Evolutionary conservation across 352 stramenopile species (phyloP), one percentile per base, ranked within the genome.

Genomic region (Phytophthora sp.): DNA sequence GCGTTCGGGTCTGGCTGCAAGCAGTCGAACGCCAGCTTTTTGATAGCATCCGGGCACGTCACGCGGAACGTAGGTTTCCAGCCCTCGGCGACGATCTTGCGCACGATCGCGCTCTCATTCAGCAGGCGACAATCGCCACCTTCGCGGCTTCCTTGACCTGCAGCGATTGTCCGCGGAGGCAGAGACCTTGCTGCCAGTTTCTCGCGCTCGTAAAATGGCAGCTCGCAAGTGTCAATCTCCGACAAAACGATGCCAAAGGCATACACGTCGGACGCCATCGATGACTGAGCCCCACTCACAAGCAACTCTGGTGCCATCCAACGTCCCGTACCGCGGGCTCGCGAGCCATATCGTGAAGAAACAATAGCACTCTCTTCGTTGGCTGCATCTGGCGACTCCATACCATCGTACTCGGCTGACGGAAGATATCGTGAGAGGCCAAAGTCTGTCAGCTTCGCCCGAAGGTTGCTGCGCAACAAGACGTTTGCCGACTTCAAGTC

Each of bases 281-380:
- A 91, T 50, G 83, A 87, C 18, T 80, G 77, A 18, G 84, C 71
- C 17, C 74, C 82, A 35, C 82, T 80, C 28, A 76, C 62, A 24
- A 97, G 79, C 54, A 96, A 84, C 63, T 97, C 88, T 7, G 89
- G 88, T 12, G 88, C 89, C 28, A 89, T 95, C 87, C 88, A 97
- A 7, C 81, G 81, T 34, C 76, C 82, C 4, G 84, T 94, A 5
- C 82, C 84, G 7, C 81, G 51, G 8, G 59, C 60, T 2, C 51
- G 65, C 13, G 65, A 59, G 4, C 54, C 50, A 21, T 61, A 56
- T 26, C 38, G 42, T 28, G 56, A 66, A n/a, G 50, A 28, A 21
- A 13, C 30, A 18, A 21, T 48, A 13, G 46, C 7, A 31, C 17
- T 34, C 17, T 42, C 23, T 9, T 24, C n/a, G 35, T 42, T n/a